These are phyloP conservation scores for Ceriops zippeliana DNA, from an alignment of 345 rosid species.

Conservation along the genomic window DNA sequence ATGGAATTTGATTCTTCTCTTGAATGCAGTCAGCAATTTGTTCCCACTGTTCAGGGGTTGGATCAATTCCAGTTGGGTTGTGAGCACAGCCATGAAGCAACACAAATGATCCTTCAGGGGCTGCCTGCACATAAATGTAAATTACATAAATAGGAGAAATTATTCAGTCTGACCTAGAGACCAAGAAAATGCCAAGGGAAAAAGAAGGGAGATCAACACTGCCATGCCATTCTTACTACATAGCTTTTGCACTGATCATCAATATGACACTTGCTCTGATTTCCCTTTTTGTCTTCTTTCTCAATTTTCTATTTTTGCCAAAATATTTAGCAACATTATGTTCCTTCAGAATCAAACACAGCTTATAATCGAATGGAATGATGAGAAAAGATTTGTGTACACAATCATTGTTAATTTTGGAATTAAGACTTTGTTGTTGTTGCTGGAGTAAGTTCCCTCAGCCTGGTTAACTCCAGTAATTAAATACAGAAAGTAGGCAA, in stretches of 20 bases:
- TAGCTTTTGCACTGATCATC: no score
- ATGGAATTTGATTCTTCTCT: slow-evolving; percentile 90
- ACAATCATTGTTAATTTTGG: no score
- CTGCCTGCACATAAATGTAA: slow-evolving; percentile 48
- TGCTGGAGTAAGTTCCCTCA: background rate
- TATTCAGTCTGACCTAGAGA: background rate
- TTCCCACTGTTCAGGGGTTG: slow-evolving; percentile 91
- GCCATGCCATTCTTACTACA: no score
- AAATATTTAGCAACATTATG: no score
- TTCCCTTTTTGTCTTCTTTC: no score
- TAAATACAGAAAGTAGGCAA: background rate
- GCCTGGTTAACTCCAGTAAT: slow-evolving; percentile 3
- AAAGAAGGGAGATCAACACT: background rate
- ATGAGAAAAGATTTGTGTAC: no score
- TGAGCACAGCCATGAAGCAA: slow-evolving; percentile 99
- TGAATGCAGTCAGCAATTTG: slow-evolving; percentile 84
- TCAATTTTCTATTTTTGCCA: no score
- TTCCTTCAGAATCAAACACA: no score
- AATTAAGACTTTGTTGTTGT: no score
- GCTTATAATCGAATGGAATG: no score
- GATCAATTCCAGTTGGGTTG: slow-evolving; percentile 98
- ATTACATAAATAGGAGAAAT: slow-evolving; percentile 1
- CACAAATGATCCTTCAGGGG: slow-evolving; percentile 89
- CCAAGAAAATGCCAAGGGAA: background rate
- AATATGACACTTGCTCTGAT: no score